Evolutionary conservation across 495 filamentous ascomycete genomes (phyloP), one percentile per base, ranked within the genome.

Genomic region (Aspergillus wentii): DNA sequence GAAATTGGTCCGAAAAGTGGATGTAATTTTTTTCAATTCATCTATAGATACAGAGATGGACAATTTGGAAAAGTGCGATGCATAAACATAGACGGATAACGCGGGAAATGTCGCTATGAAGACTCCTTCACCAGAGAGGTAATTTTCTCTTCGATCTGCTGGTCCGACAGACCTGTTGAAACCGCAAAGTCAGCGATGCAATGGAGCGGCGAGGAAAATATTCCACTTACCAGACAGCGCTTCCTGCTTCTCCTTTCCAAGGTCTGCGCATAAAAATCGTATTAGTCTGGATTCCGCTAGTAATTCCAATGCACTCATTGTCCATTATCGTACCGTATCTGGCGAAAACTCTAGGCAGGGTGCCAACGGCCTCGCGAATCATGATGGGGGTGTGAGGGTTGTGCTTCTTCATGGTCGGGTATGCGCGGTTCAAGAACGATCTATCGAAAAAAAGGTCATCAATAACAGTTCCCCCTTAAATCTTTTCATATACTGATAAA

Each of bases 371-470:
- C 66, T 98, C 94, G 47, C 92, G 85, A 35, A 98, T 76, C 73
- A 98, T 68, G 64, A 98, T 97, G 33, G 92, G 92, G 28, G 78
- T 95, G 61, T 88, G 68, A 8, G 92, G 92, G 69, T 98, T 97
- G 73, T 92, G 82, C 76, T 94, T 94, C 79, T 98, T 98, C 91
- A 98, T 97, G 50, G 86, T 90, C 5, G 92, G 94, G 66, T 98
- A 98, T 38, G 90, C 86, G 61, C 85, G 79, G 41, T 81, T 80
- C 33, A 98, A 72, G 74, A 98, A 98, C 9, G 83, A 78, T 62
- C 92, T 98, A 27, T 8, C 20, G 21, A 10, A 17, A 41, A 5
- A 15, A 5, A 18, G 58, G 35, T 32, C 22, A 49, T 32, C 41
- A n/a, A 13, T n/a, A 29, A n/a, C 26, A 9, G 11, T 21, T 5